Evolutionary conservation across 352 stramenopile genomes (phyloP).

Genomic region (Globisporangium nagaii): DNA sequence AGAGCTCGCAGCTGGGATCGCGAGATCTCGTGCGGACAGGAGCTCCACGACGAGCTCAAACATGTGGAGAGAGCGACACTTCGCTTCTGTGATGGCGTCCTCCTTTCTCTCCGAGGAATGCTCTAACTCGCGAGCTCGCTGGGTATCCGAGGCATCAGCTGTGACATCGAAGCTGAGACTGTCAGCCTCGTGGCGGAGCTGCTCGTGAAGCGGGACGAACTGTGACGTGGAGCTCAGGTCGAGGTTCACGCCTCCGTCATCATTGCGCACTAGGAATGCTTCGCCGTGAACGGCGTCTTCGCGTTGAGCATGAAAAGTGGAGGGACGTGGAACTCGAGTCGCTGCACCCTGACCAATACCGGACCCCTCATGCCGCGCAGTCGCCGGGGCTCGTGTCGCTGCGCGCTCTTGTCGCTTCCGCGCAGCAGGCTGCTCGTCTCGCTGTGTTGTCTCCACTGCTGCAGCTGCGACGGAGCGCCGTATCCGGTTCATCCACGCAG

Average conservation of each 20-base stretch:
- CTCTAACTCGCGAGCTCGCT: background rate
- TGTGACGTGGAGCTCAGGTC: slow-evolving; percentile 21
- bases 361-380: too few relatives aligned
- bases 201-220: slow-evolving; percentile 9
- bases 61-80: background rate
- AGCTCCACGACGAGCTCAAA: slow-evolving; percentile 4
- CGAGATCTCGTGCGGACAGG: slow-evolving; percentile 2
- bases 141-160: too few relatives aligned
- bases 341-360: too few relatives aligned
- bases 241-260: slow-evolving; percentile 5
- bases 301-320: background rate
- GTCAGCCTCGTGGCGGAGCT: background rate
- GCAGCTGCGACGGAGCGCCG: background rate
- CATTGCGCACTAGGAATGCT: slow-evolving; percentile 6
- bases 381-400: too few relatives aligned
- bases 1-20: background rate
- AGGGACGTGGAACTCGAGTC: too few relatives aligned
- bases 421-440: background rate
- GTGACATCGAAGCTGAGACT: background rate
- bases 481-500: background rate
- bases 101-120: background rate
- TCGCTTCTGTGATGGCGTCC: background rate
- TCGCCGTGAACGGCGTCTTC: slow-evolving; percentile 8
- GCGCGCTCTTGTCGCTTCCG: background rate
- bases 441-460: background rate